Evolutionary conservation across 345 rosid genomes (phyloP).

Genomic region (Salix udensis): DNA sequence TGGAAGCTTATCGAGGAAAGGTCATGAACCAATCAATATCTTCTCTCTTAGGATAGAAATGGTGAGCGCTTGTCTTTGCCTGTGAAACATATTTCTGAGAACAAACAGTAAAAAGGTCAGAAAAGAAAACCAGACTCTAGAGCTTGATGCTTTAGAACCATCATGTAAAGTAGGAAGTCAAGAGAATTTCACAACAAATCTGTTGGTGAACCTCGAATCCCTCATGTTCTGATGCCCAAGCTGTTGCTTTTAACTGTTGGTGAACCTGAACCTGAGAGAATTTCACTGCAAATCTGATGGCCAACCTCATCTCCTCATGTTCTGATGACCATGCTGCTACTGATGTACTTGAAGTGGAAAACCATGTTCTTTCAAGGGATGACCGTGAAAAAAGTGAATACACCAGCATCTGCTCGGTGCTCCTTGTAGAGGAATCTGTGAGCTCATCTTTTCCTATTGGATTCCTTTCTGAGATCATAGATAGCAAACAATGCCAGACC

Average conservation of each 20-base stretch:
- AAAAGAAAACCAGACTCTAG: slow-evolving; percentile 25
- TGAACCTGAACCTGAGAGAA: neutral
- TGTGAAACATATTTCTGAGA: slow-evolving; percentile 8
- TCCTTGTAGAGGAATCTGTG: slow-evolving; percentile 30
- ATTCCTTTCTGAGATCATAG: slow-evolving; percentile 17
- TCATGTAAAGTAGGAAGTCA: neutral
- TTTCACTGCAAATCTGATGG: neutral
- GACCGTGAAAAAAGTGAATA: slow-evolving; percentile 15
- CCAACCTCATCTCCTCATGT: neutral
- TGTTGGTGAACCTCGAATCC: neutral
- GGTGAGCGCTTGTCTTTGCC: slow-evolving; percentile 14
- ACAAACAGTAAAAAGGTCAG: slow-evolving; percentile 12
- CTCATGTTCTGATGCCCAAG: neutral
- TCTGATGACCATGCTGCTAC: neutral
- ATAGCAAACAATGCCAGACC: slow-evolving; percentile 16
- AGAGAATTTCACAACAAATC: slow-evolving; percentile 11
- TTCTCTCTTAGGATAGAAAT: slow-evolving; percentile 7
- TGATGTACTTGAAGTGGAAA: slow-evolving; percentile 9
- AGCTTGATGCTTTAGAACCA: neutral
- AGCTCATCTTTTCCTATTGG: slow-evolving; percentile 28
- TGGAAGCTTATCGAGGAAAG: slow-evolving; percentile 4
- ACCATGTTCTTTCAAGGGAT: slow-evolving; percentile 11
- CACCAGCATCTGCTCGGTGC: slow-evolving; percentile 10
- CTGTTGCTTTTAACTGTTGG: neutral
- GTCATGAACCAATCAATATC: slow-evolving; percentile 2